phyloP scores from a whole-genome alignment of 345 rosid species.

The Populus nigra region DNA sequence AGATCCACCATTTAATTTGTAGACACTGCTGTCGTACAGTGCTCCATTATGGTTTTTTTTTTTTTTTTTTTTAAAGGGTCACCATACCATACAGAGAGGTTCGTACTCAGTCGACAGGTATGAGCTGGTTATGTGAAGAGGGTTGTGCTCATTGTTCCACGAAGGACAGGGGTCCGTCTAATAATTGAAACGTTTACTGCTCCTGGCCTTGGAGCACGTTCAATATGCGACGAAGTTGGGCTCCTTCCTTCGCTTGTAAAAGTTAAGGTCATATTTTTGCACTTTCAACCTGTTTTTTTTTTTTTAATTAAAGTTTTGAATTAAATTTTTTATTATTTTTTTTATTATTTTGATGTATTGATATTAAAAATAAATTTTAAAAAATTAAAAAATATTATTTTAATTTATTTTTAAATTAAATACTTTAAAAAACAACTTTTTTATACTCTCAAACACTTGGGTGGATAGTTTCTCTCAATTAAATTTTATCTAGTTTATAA shows the following conservation, averaged over 20 bases:
- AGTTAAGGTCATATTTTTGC: neutral
- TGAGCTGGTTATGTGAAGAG: constrained; percentile 30
- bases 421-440: no score
- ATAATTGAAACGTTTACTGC: constrained; percentile 23
- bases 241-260: neutral
- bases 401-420: no score
- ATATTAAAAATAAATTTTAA: no score
- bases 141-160: constrained; percentile 24
- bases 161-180: constrained; percentile 20
- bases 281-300: no score
- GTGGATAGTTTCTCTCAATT: no score
- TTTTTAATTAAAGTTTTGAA: no score
- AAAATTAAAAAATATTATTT: no score
- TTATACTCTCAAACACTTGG: rapidly evolving
- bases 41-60: constrained; percentile 23
- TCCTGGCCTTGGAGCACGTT: constrained; percentile 8
- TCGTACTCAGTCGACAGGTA: constrained; percentile 10
- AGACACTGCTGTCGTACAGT: constrained; percentile 48
- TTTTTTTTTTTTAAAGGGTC: constrained; percentile 1
- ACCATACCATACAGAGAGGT: neutral
- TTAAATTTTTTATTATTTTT: no score
- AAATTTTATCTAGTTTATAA: no score
- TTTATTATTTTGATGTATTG: no score
- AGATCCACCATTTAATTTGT: constrained; percentile 47
- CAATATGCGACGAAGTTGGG: neutral